Evolutionary conservation across 2,329 filamentous ascomycete genomes (phyloP), one percentile per base, ranked within the genome.

Genomic region (Colletotrichum chlorophyti): DNA sequence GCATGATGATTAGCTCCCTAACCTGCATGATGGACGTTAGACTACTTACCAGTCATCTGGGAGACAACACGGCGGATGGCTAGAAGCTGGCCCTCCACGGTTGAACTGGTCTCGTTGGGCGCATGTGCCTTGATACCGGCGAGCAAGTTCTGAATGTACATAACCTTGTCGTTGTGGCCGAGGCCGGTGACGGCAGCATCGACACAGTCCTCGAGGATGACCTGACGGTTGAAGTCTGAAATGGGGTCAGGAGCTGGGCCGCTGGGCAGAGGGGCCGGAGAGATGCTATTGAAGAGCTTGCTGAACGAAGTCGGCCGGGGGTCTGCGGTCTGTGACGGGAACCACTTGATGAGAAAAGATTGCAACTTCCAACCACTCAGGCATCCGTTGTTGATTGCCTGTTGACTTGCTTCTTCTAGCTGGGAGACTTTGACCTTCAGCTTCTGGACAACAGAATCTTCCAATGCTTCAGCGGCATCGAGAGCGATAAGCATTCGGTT

Each of bases 341-440:
- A 69, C 46, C 76, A 70, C 5, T 66, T 74, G 5, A 71, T 69
- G 10, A 83, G 63, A 51, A 83, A 79, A 3, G 70, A 74, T 51
- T 76, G 73, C 24, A 81, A 63, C 61, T 76, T 76, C 80, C 81
- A 83, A 6, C 77, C 79, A 26, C 70, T 67, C 12, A 77, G 27
- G 24, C 76, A 70, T 1, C 74, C 75, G 5, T 65, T 59, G 6
- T 65, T 41, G 65, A 78, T 73, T 1, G 70, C 68, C 19, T 69
- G 53, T 26, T 64, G 65, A 45, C 71, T 74, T 42, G 68, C 63
- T 54, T 72, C 71, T 46, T 76, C 74, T 6, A 78, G 66, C 45
- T 72, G 64, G 3, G 71, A 68, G 14, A 71, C 57, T 52, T 73
- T 73, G 32, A 70, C 41, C 31, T 65, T 65, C 5, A 70, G 64